Evolutionary conservation across 352 stramenopile species (phyloP).

Genomic region (Phytophthora foliorum): DNA sequence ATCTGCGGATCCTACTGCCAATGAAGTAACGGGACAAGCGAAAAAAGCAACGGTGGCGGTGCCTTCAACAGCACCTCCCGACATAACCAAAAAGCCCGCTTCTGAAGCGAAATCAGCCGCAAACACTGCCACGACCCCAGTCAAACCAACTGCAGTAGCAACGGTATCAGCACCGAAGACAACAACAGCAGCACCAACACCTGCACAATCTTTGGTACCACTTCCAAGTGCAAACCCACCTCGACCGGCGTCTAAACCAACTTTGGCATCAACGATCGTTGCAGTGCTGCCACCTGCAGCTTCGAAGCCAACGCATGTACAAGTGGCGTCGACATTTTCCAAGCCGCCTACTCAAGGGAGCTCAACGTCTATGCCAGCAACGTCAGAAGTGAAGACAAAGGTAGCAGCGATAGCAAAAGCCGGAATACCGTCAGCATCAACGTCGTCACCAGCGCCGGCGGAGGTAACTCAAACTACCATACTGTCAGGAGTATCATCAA

Average conservation of each 20-base stretch:
- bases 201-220: neutral
- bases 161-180: neutral
- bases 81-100: neutral
- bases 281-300: neutral
- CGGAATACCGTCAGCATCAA: neutral
- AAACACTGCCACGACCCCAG: neutral
- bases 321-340: neutral
- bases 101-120: neutral
- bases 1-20: neutral
- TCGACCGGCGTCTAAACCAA: neutral
- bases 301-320: neutral
- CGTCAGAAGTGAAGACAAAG: neutral
- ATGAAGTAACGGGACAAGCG: conserved; percentile 6
- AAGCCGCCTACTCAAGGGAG: conserved; percentile 7
- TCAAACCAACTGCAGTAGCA: neutral
- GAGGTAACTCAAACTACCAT: neutral
- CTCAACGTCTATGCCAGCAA: neutral
- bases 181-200: neutral
- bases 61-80: neutral
- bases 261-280: neutral
- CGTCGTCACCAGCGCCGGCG: neutral
- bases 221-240: neutral
- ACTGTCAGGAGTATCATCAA: neutral
- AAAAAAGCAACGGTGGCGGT: conserved; percentile 4
- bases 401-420: neutral